Evolutionary conservation across 129 eudicot species (phyloP).

Genomic region (Ambrosia artemisiifolia): DNA sequence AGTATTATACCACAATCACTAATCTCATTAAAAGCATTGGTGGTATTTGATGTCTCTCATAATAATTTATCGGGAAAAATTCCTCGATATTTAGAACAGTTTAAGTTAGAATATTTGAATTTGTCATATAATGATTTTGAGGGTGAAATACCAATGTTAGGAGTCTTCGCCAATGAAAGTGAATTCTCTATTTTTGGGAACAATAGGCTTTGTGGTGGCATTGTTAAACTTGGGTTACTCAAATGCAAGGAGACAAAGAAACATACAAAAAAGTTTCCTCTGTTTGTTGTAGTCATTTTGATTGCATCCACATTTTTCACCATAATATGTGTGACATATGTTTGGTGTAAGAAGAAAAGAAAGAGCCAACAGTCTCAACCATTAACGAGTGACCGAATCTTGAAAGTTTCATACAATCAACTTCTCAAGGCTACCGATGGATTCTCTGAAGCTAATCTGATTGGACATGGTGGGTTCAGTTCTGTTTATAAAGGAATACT

Average conservation of each 20-base stretch:
- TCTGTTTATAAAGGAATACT: constrained; percentile 29
- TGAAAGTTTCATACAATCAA: constrained; percentile 13
- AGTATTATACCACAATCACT: constrained; percentile 12
- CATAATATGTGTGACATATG: not conserved
- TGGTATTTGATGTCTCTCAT: not conserved
- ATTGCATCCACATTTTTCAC: not conserved
- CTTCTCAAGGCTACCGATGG: constrained; percentile 35
- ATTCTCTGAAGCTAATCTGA: constrained; percentile 23
- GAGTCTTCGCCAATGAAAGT: constrained; percentile 5
- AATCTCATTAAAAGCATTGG: not conserved
- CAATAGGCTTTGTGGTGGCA: not conserved
- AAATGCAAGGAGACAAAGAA: constrained; percentile 9
- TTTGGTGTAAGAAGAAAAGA: constrained; percentile 4
- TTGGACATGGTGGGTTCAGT: constrained; percentile 23
- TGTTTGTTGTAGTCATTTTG: not conserved
- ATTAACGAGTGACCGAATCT: not conserved
- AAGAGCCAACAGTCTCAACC: not conserved
- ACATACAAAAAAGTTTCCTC: not conserved
- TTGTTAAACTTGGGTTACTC: constrained; percentile 10
- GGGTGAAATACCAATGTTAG: not conserved
- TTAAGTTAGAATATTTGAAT: not conserved
- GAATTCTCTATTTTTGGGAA: not conserved
- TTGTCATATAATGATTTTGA: constrained; percentile 9
- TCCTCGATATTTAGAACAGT: not conserved
- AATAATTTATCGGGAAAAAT: constrained; percentile 5